These are phyloP conservation scores for Bipolaris sorokiniana DNA, from an alignment of 2,329 filamentous ascomycete genomes.

Conservation along the genomic window DNA sequence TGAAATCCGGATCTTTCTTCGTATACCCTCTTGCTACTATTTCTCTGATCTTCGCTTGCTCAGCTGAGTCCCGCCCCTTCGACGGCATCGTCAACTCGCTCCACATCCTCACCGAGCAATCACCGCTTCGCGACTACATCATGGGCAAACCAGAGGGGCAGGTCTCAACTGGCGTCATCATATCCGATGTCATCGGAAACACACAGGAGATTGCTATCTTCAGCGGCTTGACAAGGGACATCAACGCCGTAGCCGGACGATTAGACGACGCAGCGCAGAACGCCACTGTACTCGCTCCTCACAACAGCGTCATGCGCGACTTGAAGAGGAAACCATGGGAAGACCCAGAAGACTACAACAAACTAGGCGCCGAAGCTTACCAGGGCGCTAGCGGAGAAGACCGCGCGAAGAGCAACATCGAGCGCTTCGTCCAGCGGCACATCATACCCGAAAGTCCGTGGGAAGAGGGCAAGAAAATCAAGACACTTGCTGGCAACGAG, in stretches of 20 bases:
- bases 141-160: conserved; percentile 41
- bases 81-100: conserved; percentile 38
- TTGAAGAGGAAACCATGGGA: conserved; percentile 89
- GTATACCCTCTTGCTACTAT: conserved; percentile 37
- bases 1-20: conserved; percentile 36
- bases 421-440: conserved; percentile 84
- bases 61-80: conserved; percentile 42
- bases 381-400: conserved; percentile 76
- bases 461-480: conserved; percentile 68
- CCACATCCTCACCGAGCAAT: conserved; percentile 36
- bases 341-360: conserved; percentile 73
- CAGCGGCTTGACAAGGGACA: conserved; percentile 77
- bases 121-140: conserved; percentile 34
- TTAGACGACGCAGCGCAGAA: conserved; percentile 71
- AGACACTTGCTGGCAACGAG: conserved; percentile 71
- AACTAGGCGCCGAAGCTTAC: conserved; percentile 73
- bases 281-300: conserved; percentile 84
- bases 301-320: conserved; percentile 78
- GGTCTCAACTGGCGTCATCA: conserved; percentile 61
- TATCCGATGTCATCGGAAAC: conserved; percentile 84
- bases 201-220: conserved; percentile 83
- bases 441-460: conserved; percentile 78
- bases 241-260: conserved; percentile 70
- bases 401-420: conserved; percentile 76
- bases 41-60: conserved; percentile 40